Percentiles rank a stretch among this genome's conserved stretches.
These are phyloP conservation scores for Alternaria solani DNA, from an alignment of 2,329 filamentous ascomycete species.

Conservation along the genomic window DNA sequence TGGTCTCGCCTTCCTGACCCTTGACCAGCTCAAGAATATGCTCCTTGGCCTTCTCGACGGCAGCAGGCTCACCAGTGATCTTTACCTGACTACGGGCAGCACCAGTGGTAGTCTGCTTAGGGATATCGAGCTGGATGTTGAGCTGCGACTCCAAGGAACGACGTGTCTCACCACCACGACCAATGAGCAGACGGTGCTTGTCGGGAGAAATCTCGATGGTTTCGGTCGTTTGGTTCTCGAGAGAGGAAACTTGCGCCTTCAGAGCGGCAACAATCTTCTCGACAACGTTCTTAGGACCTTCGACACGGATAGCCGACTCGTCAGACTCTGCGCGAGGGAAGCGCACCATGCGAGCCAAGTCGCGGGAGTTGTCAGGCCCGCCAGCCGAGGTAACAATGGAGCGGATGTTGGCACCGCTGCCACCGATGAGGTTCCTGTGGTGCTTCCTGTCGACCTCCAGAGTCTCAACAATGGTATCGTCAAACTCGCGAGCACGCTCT, in stretches of 20 bases:
- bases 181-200: constrained; percentile 91
- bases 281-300: constrained; percentile 83
- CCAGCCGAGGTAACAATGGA: constrained; percentile 88
- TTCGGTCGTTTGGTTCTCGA: constrained; percentile 82
- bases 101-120: constrained; percentile 73
- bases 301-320: constrained; percentile 84
- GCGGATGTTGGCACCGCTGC: constrained; percentile 83
- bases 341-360: constrained; percentile 87
- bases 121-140: constrained; percentile 86
- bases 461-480: constrained; percentile 84
- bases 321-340: constrained; percentile 90
- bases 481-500: constrained; percentile 85
- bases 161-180: constrained; percentile 87
- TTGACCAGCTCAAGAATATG: constrained; percentile 83
- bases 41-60: constrained; percentile 85
- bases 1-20: constrained; percentile 84
- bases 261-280: constrained; percentile 88
- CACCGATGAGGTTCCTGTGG: constrained; percentile 88
- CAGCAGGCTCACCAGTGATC: constrained; percentile 77
- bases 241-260: constrained; percentile 79
- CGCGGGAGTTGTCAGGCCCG: constrained; percentile 84
- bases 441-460: constrained; percentile 94
- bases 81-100: constrained; percentile 85
- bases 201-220: constrained; percentile 83
- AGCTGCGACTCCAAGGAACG: constrained; percentile 86